These are phyloP conservation scores for Tolypocladium pustulatum DNA, from an alignment of 2,329 filamentous ascomycete genomes.

Conservation along the genomic window DNA sequence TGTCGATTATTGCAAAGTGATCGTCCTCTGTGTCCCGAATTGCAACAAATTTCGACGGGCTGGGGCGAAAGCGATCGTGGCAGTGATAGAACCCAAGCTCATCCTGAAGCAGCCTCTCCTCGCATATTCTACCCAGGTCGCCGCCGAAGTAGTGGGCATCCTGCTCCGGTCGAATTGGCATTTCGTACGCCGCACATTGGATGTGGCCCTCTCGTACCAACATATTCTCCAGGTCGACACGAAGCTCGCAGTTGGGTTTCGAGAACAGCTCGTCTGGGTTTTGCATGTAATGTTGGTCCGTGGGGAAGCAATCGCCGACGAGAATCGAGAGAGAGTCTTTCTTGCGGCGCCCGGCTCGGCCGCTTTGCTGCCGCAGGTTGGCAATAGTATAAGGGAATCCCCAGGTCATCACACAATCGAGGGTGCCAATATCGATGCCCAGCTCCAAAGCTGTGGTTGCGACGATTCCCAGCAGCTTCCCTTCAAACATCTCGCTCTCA, in stretches of 20 bases:
- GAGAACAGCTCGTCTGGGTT: constrained; percentile 92
- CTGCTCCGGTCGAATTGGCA: constrained; percentile 73
- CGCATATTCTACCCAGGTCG: constrained; percentile 59
- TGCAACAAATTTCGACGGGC: constrained; percentile 71
- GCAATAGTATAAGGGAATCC: constrained; percentile 95
- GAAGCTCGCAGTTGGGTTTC: constrained; percentile 77
- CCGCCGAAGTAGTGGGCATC: constrained; percentile 73
- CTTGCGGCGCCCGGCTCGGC: constrained; percentile 81
- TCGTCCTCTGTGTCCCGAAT: constrained; percentile 83
- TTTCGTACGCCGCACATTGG: constrained; percentile 90
- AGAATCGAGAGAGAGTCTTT: constrained; percentile 87
- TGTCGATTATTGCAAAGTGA: constrained; percentile 91
- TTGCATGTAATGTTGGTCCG: constrained; percentile 94
- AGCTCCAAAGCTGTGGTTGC: constrained; percentile 89
- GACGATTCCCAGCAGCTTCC: constrained; percentile 83
- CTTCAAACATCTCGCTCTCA: constrained; percentile 94
- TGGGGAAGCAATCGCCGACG: constrained; percentile 79
- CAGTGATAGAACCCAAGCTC: constrained; percentile 79
- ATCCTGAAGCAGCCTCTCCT: constrained; percentile 64
- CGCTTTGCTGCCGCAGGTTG: constrained; percentile 89
- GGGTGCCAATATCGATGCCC: constrained; percentile 86
- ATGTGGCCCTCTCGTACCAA: constrained; percentile 87
- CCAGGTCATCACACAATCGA: constrained; percentile 89
- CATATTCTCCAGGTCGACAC: constrained; percentile 86
- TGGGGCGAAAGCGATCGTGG: constrained; percentile 76